Evolutionary conservation across 2,329 filamentous ascomycete genomes (phyloP).

Genomic region (Penicillium hordei): DNA sequence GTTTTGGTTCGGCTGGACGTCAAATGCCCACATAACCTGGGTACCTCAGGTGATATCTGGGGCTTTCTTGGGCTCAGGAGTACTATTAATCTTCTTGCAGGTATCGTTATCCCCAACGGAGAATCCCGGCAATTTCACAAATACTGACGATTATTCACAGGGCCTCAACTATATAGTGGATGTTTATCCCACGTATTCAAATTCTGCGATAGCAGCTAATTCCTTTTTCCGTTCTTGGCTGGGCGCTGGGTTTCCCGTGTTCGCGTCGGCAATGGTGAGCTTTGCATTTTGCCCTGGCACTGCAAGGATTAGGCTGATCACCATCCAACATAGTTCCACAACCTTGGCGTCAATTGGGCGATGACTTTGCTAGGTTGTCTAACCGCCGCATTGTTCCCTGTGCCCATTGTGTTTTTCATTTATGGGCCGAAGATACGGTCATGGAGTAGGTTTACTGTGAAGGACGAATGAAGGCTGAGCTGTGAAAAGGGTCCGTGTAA

Average conservation of each 20-base stretch:
- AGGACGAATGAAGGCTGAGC: background rate
- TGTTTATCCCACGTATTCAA: slow-evolving; percentile 33
- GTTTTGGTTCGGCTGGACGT: slow-evolving; percentile 51
- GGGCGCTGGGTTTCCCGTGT: slow-evolving; percentile 34
- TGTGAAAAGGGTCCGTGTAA: background rate
- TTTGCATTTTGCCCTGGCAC: background rate
- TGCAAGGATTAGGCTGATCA: background rate
- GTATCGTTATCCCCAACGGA: background rate
- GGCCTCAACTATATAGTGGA: slow-evolving; percentile 39
- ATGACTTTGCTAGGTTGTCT: slow-evolving; percentile 32
- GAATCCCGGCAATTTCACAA: too few species aligned
- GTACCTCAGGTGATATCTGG: slow-evolving; percentile 39
- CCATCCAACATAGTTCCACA: slow-evolving; percentile 23
- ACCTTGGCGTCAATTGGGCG: slow-evolving; percentile 32
- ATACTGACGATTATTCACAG: background rate
- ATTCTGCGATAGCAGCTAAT: slow-evolving; percentile 37
- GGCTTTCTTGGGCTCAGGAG: slow-evolving; percentile 28
- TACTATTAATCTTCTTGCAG: slow-evolving; percentile 7
- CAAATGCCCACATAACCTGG: slow-evolving; percentile 42
- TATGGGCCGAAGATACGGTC: slow-evolving; percentile 43
- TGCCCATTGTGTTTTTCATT: slow-evolving; percentile 46
- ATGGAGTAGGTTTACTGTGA: slow-evolving; percentile 40
- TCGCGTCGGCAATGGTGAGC: slow-evolving; percentile 22
- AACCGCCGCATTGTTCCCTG: slow-evolving; percentile 36
- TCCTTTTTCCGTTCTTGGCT: slow-evolving; percentile 30